These are phyloP conservation scores for Leccinum griseonigrum DNA, from an alignment of 1,284 basidiomycete genomes.

Conservation along the genomic window DNA sequence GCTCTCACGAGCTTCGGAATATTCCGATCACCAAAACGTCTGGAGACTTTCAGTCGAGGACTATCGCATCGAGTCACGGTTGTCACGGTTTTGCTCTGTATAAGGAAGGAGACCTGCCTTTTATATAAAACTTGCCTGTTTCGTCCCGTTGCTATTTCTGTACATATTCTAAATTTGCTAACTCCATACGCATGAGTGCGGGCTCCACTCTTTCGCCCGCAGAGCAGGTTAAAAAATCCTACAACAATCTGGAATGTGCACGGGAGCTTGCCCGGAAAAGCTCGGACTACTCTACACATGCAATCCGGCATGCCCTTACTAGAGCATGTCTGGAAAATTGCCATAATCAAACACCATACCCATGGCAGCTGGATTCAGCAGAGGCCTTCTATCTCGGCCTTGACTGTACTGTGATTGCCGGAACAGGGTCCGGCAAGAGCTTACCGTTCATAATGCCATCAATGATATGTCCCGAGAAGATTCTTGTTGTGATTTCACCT, in stretches of 20 bases:
- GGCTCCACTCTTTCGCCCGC: neutral
- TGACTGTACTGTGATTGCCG: constrained; percentile 8
- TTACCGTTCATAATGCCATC: constrained; percentile 13
- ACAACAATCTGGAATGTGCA: neutral
- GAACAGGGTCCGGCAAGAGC: constrained; percentile 3
- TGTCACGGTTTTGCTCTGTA: neutral
- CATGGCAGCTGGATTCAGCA: constrained; percentile 13
- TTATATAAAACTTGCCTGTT: neutral
- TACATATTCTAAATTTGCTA: neutral
- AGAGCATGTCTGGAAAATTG: neutral
- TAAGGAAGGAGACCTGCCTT: neutral
- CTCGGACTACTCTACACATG: neutral
- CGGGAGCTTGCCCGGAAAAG: neutral
- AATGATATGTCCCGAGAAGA: constrained; percentile 4
- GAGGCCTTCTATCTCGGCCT: constrained; percentile 13
- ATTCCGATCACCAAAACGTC: neutral
- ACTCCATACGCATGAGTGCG: neutral
- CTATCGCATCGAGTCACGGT: neutral
- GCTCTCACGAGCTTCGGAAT: neutral
- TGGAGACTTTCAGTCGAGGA: neutral
- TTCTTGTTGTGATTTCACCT: constrained; percentile 8
- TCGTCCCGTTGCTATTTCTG: neutral
- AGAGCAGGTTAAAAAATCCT: neutral
- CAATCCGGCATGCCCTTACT: neutral
- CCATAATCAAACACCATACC: neutral